Evolutionary conservation across 306 rosid species (phyloP).

Genomic region (Cucumis sativus): DNA sequence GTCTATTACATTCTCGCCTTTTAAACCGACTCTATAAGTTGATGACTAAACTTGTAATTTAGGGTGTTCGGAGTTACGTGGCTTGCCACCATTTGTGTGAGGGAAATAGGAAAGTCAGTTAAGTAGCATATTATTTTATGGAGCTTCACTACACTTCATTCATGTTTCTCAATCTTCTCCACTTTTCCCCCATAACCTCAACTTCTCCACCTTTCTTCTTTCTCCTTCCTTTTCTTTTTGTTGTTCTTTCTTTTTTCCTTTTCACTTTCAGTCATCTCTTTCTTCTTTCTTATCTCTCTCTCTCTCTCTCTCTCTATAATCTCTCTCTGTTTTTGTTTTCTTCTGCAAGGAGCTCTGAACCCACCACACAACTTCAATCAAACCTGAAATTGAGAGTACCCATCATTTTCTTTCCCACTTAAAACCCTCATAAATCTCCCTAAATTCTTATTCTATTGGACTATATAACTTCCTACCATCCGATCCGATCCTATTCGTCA

Average conservation of each 20-base stretch:
- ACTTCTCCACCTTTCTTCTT: background rate
- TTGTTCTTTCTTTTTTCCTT: background rate
- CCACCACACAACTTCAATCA: background rate
- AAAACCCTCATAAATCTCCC: background rate
- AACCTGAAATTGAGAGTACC: background rate
- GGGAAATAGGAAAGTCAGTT: background rate
- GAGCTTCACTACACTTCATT: background rate
- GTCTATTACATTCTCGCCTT: no score
- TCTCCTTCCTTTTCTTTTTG: background rate
- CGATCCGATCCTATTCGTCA: background rate
- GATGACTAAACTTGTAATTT: background rate
- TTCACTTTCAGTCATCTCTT: background rate
- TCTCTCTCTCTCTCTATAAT: background rate
- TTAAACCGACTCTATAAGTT: no score
- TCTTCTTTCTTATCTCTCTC: background rate
- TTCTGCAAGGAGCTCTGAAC: background rate
- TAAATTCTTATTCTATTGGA: background rate
- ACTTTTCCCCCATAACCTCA: background rate
- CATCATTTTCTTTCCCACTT: background rate
- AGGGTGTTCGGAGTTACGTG: background rate
- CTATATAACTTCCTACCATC: background rate
- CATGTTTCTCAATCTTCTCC: background rate
- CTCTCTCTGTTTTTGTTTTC: background rate
- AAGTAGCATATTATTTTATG: background rate
- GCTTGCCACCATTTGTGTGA: background rate